phyloP scores from a whole-genome alignment of 2,329 filamentous ascomycete species.

The Karstenula rhodostoma region DNA sequence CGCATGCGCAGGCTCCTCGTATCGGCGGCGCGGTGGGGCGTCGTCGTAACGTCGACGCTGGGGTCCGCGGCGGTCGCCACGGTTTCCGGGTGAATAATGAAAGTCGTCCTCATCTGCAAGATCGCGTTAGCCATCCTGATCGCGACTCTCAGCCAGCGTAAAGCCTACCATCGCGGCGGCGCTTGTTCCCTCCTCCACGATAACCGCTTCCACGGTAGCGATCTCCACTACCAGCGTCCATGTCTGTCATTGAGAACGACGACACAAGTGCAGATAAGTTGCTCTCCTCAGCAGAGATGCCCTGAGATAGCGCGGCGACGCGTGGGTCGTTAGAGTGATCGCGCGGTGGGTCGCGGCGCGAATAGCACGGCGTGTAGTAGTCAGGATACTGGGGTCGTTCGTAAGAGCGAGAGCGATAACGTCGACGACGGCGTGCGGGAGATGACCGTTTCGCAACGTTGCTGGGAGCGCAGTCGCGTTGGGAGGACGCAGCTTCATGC shows the following conservation, averaged over 20 bases:
- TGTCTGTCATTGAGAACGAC: conserved; percentile 42
- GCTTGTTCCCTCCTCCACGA: conserved; percentile 38
- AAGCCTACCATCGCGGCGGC: conserved; percentile 42
- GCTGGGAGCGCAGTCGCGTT: conserved; percentile 28
- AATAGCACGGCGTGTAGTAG: conserved; percentile 5
- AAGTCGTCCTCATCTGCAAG: conserved; percentile 39
- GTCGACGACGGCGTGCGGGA: conserved; percentile 8
- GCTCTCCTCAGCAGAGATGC: conserved; percentile 20
- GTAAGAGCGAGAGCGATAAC: conserved; percentile 2
- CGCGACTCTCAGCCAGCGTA: conserved; percentile 17
- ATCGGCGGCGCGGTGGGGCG: conserved; percentile 39
- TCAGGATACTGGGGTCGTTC: conserved; percentile 13
- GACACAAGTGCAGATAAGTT: conserved; percentile 22
- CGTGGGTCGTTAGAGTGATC: conserved; percentile 9
- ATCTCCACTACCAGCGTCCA: conserved; percentile 37
- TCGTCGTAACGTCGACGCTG: conserved; percentile 38
- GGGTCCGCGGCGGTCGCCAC: conserved; percentile 41
- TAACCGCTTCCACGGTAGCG: conserved; percentile 30
- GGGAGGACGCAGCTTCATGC: conserved; percentile 16
- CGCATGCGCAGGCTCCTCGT: conserved; percentile 45
- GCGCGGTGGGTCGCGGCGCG: not conserved
- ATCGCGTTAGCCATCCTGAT: conserved; percentile 15
- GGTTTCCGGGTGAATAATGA: conserved; percentile 26
- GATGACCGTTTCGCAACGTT: conserved; percentile 24
- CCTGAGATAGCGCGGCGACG: conserved; percentile 11